These are phyloP conservation scores for Suhomyces xylopsoci DNA, from an alignment of 805 yeast genomes.

Conservation along the genomic window DNA sequence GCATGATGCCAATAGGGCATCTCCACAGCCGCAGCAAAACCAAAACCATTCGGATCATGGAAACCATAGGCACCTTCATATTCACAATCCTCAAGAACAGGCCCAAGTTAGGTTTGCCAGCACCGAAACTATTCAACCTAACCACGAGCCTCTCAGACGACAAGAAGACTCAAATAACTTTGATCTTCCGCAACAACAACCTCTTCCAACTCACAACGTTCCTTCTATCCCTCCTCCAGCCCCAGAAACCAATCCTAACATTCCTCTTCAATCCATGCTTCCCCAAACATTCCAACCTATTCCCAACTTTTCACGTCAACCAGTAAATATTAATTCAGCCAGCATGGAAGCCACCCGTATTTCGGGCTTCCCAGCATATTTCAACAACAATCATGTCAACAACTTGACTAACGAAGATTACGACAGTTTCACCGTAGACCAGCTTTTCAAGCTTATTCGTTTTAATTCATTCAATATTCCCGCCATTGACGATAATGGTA, in stretches of 20 bases:
- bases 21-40: neutral
- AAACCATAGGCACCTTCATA: conserved; percentile 1
- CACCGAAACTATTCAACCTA: neutral
- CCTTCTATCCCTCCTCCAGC: neutral
- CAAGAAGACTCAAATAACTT: neutral
- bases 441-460: conserved; percentile 36
- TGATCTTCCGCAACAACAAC: conserved; percentile 2
- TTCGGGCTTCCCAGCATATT: conserved; percentile 15
- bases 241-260: neutral
- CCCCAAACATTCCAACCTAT: neutral
- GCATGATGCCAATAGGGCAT: neutral
- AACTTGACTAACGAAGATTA: conserved; percentile 38
- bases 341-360: conserved; percentile 5
- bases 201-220: neutral
- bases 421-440: conserved; percentile 35
- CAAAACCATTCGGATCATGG: neutral
- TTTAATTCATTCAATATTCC: conserved; percentile 11
- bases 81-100: neutral
- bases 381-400: conserved; percentile 19
- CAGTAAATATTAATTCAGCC: conserved; percentile 3
- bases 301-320: neutral
- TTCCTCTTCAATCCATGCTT: neutral
- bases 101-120: neutral
- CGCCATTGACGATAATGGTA: too few species aligned
- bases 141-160: neutral